Base-by-base conservation (phyloP, 1,284 basidiomycete genomes). In the Peniophora sp. region DNA sequence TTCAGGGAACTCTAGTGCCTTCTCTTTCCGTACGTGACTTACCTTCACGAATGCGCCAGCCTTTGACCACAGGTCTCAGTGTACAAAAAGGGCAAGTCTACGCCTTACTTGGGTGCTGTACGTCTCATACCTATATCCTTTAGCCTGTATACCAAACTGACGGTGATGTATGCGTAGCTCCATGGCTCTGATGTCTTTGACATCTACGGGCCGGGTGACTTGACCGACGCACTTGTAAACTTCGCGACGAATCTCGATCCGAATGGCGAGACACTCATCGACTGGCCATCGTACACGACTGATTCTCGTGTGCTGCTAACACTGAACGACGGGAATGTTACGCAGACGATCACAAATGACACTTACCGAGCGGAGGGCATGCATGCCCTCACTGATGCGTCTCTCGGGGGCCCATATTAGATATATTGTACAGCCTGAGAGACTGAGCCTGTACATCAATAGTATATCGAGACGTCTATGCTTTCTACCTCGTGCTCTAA, bases 321-420 rank as follows among this genome's bases (percentile, higher is more conserved):
- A 10, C 58, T 64, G 53, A 45, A 51, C 20, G 63, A 64, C 44
- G 62, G 56, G 1, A 16, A 47, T 2, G 41, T 48, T 3, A 62
- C 65, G 2, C 53, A 56, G 27, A 55, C 49, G 10, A 59, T 67
- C 19, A 61, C 61, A 16, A 53, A 59, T 35, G 67, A 70, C 51
- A 61, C 59, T 16, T 69, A 61, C 51, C 58, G 69, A 1, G 52
- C 52, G 35, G 64, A 65, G 14, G 63, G 45, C 25, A 74, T 80
- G 56, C 38, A n/a, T 5, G 38, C 38, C 5, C 6, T 41, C 16
- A 5, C n/a, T n/a, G 16, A 41, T 17, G 38, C 38, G 38, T n/a
- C 16, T 5, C 16, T 41, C 16, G 38, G 5, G 5, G n/a, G n/a
- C 16, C 38, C 38, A 8, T 20, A 17, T 8, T 41, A 41, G 38